Conservation (phyloP, 1,139 yeast genomes). For the Saccharomyces hybrid region DNA sequence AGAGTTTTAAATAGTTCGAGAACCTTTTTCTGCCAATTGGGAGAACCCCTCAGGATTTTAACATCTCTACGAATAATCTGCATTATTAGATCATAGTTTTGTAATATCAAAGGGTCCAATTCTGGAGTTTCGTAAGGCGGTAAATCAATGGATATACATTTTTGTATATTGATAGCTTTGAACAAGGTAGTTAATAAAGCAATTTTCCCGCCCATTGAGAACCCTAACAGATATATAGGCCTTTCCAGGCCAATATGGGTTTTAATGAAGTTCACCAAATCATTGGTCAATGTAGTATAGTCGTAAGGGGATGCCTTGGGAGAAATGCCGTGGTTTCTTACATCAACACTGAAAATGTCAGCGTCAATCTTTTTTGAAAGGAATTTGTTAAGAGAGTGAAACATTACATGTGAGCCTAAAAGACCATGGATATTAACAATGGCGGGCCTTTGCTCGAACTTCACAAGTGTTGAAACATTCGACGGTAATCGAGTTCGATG, state of each 20-base stretch:
- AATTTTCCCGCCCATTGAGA: constrained; percentile 31
- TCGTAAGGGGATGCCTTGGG: constrained; percentile 40
- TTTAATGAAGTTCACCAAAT: constrained; percentile 31
- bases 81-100: constrained; percentile 19
- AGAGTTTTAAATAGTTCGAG: constrained; percentile 13
- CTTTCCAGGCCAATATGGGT: constrained; percentile 15
- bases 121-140: constrained; percentile 26
- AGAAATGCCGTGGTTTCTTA: constrained; percentile 49
- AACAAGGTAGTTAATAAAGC: constrained; percentile 22
- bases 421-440: constrained; percentile 29
- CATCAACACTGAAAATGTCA: constrained; percentile 38
- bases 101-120: constrained; percentile 16
- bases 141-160: constrained; percentile 27
- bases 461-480: background rate
- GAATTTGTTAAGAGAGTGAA: constrained; percentile 21
- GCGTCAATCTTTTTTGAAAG: constrained; percentile 33
- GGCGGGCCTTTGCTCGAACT: constrained; percentile 13
- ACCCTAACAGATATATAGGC: constrained; percentile 27
- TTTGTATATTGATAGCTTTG: constrained; percentile 14
- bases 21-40: constrained; percentile 20
- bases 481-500: constrained; percentile 10
- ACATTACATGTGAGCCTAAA: constrained; percentile 22
- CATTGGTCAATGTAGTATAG: constrained; percentile 39
- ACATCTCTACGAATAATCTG: constrained; percentile 17
- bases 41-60: constrained; percentile 20